These are phyloP conservation scores for Stagonosporopsis rhizophila DNA, from an alignment of 2,329 filamentous ascomycete species.

Conservation along the genomic window DNA sequence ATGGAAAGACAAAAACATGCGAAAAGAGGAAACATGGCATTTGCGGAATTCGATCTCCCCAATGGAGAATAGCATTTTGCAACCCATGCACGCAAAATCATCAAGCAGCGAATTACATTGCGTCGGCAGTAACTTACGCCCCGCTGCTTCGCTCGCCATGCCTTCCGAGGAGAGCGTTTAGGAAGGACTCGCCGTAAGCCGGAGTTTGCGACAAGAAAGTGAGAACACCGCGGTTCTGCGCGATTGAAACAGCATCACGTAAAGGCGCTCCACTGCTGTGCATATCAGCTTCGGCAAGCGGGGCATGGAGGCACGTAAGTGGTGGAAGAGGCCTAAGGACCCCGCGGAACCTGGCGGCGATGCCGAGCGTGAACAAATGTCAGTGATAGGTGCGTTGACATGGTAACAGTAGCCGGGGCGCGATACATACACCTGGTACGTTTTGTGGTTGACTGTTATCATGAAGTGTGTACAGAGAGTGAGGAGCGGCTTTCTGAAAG, in stretches of 20 bases:
- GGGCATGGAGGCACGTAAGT: background rate
- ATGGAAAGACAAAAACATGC: background rate
- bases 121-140: background rate
- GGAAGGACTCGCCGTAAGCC: background rate
- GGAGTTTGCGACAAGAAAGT: background rate
- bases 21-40: background rate
- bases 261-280: background rate
- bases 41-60: background rate
- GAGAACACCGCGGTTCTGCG: background rate
- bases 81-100: background rate
- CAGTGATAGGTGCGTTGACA: background rate
- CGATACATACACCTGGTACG: background rate
- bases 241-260: background rate
- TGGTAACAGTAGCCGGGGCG: background rate
- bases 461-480: background rate
- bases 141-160: background rate
- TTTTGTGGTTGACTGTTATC: background rate
- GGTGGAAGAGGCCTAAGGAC: background rate
- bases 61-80: background rate
- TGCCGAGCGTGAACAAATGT: background rate
- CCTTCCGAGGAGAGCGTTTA: background rate
- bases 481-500: background rate
- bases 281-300: background rate
- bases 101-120: background rate
- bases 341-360: background rate